Evolutionary conservation across 345 rosid genomes (phyloP).

Genomic region (Rhodamnia rubescens): DNA sequence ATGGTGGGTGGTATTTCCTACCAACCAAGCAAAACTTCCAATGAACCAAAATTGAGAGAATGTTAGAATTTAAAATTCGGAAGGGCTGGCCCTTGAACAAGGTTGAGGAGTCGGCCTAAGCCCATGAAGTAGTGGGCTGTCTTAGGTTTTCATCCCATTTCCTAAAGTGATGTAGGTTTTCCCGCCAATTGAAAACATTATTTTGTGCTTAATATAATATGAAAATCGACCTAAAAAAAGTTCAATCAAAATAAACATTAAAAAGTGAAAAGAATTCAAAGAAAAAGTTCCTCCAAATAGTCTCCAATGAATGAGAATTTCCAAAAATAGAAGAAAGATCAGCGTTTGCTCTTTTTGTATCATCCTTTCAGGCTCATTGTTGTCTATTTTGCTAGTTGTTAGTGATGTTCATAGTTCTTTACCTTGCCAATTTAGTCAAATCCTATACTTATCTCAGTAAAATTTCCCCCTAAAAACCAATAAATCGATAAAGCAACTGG

Average conservation of each 20-base stretch:
- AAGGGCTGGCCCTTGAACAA: background rate
- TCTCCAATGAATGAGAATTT: background rate
- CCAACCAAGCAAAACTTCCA: background rate
- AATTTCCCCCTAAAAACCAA: background rate
- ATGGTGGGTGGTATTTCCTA: background rate
- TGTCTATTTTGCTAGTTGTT: too few relatives aligned
- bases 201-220: background rate
- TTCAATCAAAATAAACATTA: background rate
- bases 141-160: background rate
- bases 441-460: too few relatives aligned
- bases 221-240: background rate
- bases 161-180: background rate
- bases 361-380: background rate
- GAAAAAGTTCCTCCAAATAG: background rate
- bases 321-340: background rate
- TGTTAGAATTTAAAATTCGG: background rate
- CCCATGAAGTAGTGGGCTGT: background rate
- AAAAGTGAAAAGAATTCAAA: background rate
- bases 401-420: background rate
- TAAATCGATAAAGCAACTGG: background rate
- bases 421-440: background rate
- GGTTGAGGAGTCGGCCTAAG: background rate
- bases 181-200: background rate
- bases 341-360: background rate
- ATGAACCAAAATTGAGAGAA: background rate